phyloP scores from a whole-genome alignment of 2,329 filamentous ascomycete genomes.

The Cucurbitaria berberidis region DNA sequence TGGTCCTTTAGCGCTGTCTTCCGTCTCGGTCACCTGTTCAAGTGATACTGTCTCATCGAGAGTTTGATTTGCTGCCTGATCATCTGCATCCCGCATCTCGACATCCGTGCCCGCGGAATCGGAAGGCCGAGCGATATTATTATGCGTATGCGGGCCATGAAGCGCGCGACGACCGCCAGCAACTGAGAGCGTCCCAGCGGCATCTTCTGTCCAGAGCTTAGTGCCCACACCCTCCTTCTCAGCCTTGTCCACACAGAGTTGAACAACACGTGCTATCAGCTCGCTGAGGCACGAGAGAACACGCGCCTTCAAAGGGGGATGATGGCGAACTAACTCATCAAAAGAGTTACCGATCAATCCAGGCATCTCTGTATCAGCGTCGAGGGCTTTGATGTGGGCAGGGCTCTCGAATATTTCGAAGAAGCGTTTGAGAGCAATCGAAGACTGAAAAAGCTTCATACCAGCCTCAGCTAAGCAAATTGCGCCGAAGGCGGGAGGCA shows the following conservation, averaged over 20 bases:
- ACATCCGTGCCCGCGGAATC: conserved; percentile 52
- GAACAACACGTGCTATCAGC: conserved; percentile 83
- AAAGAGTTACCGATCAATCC: conserved; percentile 81
- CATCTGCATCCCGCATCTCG: conserved; percentile 66
- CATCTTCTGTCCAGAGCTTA: conserved; percentile 72
- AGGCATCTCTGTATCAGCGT: conserved; percentile 74
- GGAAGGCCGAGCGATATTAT: conserved; percentile 20
- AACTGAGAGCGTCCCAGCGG: conserved; percentile 64
- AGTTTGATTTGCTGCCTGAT: conserved; percentile 8
- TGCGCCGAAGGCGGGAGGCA: conserved; percentile 88
- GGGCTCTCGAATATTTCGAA: conserved; percentile 97
- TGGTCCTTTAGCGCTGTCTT: conserved; percentile 58
- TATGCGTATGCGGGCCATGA: conserved; percentile 50
- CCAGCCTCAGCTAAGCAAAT: conserved; percentile 90
- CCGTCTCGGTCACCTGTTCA: conserved; percentile 54
- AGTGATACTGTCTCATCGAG: conserved; percentile 37
- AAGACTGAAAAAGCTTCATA: conserved; percentile 84
- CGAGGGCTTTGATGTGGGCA: conserved; percentile 83
- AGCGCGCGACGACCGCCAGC: conserved; percentile 61
- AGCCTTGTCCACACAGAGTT: conserved; percentile 74
- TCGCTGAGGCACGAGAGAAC: conserved; percentile 87
- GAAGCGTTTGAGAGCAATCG: conserved; percentile 81
- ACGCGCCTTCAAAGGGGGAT: conserved; percentile 78
- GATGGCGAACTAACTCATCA: conserved; percentile 92
- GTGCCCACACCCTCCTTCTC: conserved; percentile 74